These are phyloP conservation scores for Coffea eugenioides DNA, from an alignment of 257 asterid species.

Conservation along the genomic window DNA sequence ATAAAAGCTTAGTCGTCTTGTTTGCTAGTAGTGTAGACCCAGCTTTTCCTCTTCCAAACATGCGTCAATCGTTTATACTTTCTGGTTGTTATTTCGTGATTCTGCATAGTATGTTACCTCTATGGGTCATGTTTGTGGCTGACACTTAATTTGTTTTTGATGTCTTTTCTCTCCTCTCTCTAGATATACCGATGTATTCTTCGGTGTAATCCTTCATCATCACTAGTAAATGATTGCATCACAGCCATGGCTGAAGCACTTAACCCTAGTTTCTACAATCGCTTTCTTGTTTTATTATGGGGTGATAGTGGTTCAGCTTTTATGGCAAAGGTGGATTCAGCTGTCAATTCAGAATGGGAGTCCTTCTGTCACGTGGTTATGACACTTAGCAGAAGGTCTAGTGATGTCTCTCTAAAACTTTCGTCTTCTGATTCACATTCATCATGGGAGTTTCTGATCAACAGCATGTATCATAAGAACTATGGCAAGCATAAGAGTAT, in stretches of 20 bases:
- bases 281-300: slow-evolving; percentile 78
- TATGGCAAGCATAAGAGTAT: slow-evolving; percentile 45
- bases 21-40: background rate
- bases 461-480: slow-evolving; percentile 66
- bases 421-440: slow-evolving; percentile 48
- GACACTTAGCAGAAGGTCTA: slow-evolving; percentile 44
- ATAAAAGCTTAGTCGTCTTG: background rate
- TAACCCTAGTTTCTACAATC: slow-evolving; percentile 54
- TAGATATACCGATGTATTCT: slow-evolving; percentile 80
- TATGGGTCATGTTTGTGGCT: background rate
- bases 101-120: slow-evolving; percentile 1
- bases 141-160: background rate
- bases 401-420: slow-evolving; percentile 26
- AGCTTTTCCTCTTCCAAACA: background rate
- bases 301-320: slow-evolving; percentile 52
- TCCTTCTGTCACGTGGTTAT: slow-evolving; percentile 58
- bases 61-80: background rate
- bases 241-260: slow-evolving; percentile 85
- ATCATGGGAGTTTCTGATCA: slow-evolving; percentile 88
- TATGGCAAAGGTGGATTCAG: slow-evolving; percentile 42
- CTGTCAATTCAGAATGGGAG: slow-evolving; percentile 82
- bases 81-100: background rate
- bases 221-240: slow-evolving; percentile 80
- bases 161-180: slow-evolving; percentile 16
- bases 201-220: slow-evolving; percentile 78